A percentile compares a stretch with the other conserved stretches of the same genome.
Evolutionary conservation across 73 alveolate species (phyloP).

Genomic region (Symbiodinium natans): DNA sequence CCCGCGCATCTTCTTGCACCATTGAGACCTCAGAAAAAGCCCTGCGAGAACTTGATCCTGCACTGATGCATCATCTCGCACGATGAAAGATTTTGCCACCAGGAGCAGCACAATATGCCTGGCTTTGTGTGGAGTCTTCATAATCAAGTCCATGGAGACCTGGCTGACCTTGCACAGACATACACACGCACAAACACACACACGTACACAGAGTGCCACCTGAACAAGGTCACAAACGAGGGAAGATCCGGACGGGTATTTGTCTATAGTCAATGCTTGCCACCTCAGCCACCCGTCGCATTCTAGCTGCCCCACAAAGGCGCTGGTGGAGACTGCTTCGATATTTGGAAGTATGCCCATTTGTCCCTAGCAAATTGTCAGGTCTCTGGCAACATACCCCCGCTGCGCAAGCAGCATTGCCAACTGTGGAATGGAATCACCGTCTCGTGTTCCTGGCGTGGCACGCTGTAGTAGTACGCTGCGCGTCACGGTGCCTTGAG

Average conservation of each 20-base stretch:
- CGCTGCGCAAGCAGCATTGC: constrained; percentile 73
- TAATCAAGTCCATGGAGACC: not conserved
- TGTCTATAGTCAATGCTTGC: constrained; percentile 79
- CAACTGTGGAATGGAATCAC: constrained; percentile 70
- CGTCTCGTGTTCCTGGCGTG: not conserved
- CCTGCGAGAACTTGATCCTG: too few relatives aligned
- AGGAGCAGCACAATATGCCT: not conserved
- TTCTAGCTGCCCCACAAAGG: not conserved
- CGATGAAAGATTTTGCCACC: not conserved
- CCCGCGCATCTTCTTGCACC: constrained; percentile 84
- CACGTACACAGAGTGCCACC: not conserved
- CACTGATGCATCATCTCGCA: too few relatives aligned
- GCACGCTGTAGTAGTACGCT: too few relatives aligned
- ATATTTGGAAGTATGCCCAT: not conserved
- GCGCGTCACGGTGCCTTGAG: too few relatives aligned
- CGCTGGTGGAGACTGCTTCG: not conserved
- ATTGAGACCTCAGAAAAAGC: constrained; percentile 29
- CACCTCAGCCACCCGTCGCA: not conserved
- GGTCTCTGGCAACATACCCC: constrained; percentile 50
- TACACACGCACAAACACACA: too few relatives aligned
- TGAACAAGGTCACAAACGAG: not conserved
- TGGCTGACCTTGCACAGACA: not conserved
- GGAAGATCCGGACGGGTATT: not conserved
- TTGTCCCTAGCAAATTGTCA: not conserved
- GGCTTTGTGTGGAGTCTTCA: constrained; percentile 1